Conservation (phyloP, 768 basidiomycete genomes). For the Suillus ampliporus region DNA sequence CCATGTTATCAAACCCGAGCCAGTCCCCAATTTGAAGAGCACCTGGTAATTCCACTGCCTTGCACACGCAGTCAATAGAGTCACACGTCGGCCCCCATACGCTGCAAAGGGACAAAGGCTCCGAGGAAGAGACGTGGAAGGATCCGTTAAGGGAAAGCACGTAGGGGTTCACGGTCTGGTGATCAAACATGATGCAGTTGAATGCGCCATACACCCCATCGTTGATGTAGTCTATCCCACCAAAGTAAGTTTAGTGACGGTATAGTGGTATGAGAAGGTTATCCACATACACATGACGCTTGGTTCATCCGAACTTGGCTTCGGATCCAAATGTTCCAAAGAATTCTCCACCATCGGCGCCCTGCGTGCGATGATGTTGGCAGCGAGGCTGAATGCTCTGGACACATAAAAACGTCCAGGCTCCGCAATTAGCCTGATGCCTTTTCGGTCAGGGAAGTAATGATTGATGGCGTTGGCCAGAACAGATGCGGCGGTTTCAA, state of each 20-base stretch:
- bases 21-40: constrained; percentile 91
- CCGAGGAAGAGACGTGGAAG: constrained; percentile 48
- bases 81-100: constrained; percentile 99
- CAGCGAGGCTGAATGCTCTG: constrained; percentile 89
- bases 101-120: constrained; percentile 60
- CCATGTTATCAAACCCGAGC: constrained; percentile 98
- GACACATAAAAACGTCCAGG: constrained; percentile 96
- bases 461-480: constrained; percentile 71
- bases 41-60: constrained; percentile 62
- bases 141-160: constrained; percentile 74
- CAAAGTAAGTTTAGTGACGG: not conserved
- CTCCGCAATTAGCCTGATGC: constrained; percentile 89
- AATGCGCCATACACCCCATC: constrained; percentile 98
- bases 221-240: constrained; percentile 90
- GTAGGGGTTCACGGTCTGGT: constrained; percentile 87
- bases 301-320: constrained; percentile 43
- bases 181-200: constrained; percentile 98
- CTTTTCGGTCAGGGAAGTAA: constrained; percentile 76
- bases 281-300: constrained; percentile 87
- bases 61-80: constrained; percentile 91
- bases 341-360: constrained; percentile 51
- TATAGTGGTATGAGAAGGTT: constrained; percentile 22
- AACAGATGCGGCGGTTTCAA: constrained; percentile 78
- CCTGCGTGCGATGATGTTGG: constrained; percentile 91
- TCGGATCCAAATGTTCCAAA: constrained; percentile 27